Conservation (phyloP, 208 protist species). For the Acanthamoeba triangularis region DNA sequence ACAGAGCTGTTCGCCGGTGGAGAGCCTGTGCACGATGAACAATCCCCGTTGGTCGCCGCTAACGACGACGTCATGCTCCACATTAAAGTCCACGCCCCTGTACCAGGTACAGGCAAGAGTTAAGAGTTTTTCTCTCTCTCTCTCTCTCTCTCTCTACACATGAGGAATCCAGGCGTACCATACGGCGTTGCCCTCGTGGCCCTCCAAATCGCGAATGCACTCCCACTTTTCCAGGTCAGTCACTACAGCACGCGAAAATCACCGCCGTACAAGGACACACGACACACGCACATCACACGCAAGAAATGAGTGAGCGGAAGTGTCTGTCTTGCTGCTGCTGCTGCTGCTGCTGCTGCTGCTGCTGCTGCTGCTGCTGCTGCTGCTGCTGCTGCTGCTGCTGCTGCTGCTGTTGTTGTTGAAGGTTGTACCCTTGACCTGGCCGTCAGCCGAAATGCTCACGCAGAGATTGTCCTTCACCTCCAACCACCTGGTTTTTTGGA, state of each 20-base stretch:
- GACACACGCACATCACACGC: background rate
- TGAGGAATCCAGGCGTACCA: background rate
- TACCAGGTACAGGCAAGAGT: background rate
- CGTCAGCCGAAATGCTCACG: background rate
- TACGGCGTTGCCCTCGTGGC: background rate
- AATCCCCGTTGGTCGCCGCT: background rate
- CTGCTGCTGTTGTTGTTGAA: background rate
- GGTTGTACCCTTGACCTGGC: background rate
- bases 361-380: no score
- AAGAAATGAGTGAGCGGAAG: no score
- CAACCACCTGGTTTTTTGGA: slow-evolving; percentile 24
- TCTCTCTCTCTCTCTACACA: no score
- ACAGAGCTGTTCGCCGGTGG: slow-evolving; percentile 14
- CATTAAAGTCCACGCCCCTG: background rate
- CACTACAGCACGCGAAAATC: background rate
- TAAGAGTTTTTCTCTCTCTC: background rate
- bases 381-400: no score
- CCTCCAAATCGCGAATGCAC: background rate
- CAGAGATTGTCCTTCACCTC: background rate
- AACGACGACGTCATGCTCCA: background rate
- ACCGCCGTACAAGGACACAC: no score
- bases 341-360: no score
- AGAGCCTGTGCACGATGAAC: background rate
- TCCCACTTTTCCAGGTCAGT: background rate
- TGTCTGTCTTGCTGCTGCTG: no score